Conservation (phyloP, 768 basidiomycete genomes). For the Pulveroboletus sp. region DNA sequence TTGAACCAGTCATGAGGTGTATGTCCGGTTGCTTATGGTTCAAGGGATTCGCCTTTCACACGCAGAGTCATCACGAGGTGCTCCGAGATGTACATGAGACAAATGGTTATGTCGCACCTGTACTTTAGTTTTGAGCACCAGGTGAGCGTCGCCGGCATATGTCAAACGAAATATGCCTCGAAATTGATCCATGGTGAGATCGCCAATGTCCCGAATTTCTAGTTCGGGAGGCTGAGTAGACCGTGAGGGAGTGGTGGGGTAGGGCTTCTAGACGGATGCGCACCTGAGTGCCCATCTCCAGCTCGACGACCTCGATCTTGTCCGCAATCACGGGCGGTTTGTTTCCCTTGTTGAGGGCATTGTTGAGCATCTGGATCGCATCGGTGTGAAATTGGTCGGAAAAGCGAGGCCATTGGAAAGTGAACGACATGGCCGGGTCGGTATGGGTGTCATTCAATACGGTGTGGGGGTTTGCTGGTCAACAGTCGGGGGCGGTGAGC, state of each 20-base stretch:
- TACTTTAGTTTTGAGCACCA: constrained; percentile 84
- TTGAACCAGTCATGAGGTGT: constrained; percentile 75
- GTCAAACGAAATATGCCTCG: constrained; percentile 94
- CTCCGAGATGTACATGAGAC: background rate
- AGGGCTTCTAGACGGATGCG: constrained; percentile 9
- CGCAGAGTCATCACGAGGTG: constrained; percentile 4
- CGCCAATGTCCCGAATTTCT: constrained; percentile 96
- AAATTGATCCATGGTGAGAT: constrained; percentile 92
- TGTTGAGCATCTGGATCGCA: constrained; percentile 95
- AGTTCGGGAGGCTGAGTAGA: constrained; percentile 84
- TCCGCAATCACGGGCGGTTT: constrained; percentile 98
- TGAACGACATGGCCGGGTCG: constrained; percentile 62
- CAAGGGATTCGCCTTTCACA: constrained; percentile 80
- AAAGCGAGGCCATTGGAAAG: constrained; percentile 96
- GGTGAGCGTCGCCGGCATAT: constrained; percentile 89
- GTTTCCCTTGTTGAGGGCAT: constrained; percentile 94
- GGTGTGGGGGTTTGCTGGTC: background rate
- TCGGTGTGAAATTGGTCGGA: constrained; percentile 95
- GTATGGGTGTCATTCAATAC: background rate
- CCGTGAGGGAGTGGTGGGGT: background rate
- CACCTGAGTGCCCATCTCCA: constrained; percentile 99
- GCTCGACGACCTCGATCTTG: constrained; percentile 93
- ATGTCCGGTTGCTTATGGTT: constrained; percentile 91
- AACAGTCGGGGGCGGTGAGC: constrained; percentile 9
- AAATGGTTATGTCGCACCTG: constrained; percentile 51